Conservation (phyloP, 73 alveolate species). For the Stentor roeselii region DNA sequence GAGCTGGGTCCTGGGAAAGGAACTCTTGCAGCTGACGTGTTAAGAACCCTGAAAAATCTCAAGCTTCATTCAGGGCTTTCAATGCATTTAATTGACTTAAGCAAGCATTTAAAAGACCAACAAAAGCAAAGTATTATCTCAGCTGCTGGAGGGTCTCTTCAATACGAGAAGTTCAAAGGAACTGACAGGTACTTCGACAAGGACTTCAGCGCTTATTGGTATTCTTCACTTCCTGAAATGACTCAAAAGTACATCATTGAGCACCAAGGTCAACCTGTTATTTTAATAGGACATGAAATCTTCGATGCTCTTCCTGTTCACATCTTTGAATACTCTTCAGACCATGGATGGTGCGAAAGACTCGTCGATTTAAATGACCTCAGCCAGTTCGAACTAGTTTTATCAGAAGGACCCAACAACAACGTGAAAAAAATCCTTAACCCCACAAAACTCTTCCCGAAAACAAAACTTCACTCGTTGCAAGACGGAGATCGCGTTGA, state of each 20-base stretch:
- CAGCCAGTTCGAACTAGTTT: slow-evolving; percentile 39
- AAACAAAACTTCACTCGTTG: slow-evolving; percentile 41
- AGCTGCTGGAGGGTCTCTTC: slow-evolving; percentile 26
- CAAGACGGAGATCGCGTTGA: slow-evolving; percentile 75
- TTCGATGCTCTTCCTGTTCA: slow-evolving; percentile 88
- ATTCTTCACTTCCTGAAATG: slow-evolving; percentile 24
- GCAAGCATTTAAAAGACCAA: slow-evolving; percentile 49
- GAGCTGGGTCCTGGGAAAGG: slow-evolving; percentile 94
- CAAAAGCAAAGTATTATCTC: slow-evolving; percentile 52
- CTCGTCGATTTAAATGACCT: slow-evolving; percentile 37
- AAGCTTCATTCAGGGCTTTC: slow-evolving; percentile 40
- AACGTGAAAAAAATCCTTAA: slow-evolving; percentile 58
- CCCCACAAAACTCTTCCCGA: slow-evolving; percentile 73
- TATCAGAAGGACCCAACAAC: slow-evolving; percentile 50
- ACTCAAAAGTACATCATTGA: neutral
- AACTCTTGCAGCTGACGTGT: slow-evolving; percentile 66
- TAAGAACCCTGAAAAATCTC: slow-evolving; percentile 67
- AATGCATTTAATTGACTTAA: slow-evolving; percentile 51
- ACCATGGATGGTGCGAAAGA: slow-evolving; percentile 67
- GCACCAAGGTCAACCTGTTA: slow-evolving; percentile 49
- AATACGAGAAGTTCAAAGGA: slow-evolving; percentile 35
- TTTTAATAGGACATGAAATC: slow-evolving; percentile 84
- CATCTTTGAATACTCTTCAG: slow-evolving; percentile 43
- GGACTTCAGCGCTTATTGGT: slow-evolving; percentile 19
- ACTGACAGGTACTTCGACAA: slow-evolving; percentile 33